Evolutionary conservation across 768 basidiomycete genomes (phyloP).

Genomic region (Butyriboletus loyo): DNA sequence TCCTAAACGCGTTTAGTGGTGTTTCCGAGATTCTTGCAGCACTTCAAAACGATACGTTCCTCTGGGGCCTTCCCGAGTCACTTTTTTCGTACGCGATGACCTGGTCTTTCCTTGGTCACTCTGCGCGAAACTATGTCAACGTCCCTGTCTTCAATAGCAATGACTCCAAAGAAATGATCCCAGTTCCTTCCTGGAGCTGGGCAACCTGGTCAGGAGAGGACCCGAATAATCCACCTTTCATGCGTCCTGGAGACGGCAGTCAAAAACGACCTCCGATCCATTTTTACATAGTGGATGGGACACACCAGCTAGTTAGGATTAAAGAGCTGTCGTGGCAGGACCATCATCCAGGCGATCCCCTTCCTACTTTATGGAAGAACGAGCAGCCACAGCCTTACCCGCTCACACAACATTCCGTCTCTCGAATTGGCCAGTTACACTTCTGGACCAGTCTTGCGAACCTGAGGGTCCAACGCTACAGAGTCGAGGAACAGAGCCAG

Average conservation of each 20-base stretch:
- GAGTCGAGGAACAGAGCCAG: fast-evolving
- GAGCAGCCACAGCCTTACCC: neutral
- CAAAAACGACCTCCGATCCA: neutral
- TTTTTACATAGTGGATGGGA: constrained; percentile 4
- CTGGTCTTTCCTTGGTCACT: neutral
- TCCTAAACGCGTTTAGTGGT: constrained; percentile 12
- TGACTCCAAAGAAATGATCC: constrained; percentile 1
- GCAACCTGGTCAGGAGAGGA: constrained; percentile 2
- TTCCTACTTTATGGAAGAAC: neutral
- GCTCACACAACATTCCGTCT: neutral
- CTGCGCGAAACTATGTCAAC: neutral
- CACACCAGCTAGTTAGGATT: neutral
- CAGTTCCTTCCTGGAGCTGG: constrained; percentile 20
- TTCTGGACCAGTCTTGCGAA: constrained; percentile 16
- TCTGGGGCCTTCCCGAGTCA: constrained; percentile 15
- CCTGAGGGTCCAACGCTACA: neutral
- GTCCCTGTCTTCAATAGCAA: constrained; percentile 1
- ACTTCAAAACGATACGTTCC: constrained; percentile 7
- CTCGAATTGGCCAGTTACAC: constrained; percentile 1
- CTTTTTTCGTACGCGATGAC: constrained; percentile 9
- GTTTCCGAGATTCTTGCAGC: constrained; percentile 11
- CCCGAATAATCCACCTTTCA: neutral
- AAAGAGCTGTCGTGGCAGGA: neutral
- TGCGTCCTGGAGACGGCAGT: neutral
- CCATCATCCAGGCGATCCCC: neutral